These are phyloP conservation scores for Rhodotorula glutinis DNA, from an alignment of 1,284 basidiomycete species.

Conservation along the genomic window DNA sequence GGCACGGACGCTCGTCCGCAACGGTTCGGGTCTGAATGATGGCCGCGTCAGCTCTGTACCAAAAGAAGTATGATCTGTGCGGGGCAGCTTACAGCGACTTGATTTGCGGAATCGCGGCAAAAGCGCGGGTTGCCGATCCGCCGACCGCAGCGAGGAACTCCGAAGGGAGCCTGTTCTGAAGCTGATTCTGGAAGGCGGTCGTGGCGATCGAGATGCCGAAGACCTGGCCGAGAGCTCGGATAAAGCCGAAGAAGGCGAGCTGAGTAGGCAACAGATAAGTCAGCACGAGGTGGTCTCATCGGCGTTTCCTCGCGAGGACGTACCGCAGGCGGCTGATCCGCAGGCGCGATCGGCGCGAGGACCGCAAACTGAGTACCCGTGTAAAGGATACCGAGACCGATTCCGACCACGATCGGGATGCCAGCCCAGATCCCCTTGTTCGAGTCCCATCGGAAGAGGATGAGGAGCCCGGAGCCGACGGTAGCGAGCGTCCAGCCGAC, in stretches of 20 bases:
- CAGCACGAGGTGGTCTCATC: no score
- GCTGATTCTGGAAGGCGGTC: slow-evolving; percentile 25
- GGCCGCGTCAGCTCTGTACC: background rate
- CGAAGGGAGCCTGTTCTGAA: slow-evolving; percentile 8
- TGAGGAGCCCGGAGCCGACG: slow-evolving; percentile 45
- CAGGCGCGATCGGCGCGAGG: slow-evolving; percentile 26
- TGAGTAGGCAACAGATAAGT: no score
- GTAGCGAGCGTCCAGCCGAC: slow-evolving; percentile 41
- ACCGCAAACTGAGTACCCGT: slow-evolving; percentile 44
- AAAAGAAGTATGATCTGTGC: background rate
- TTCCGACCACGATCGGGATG: slow-evolving; percentile 16
- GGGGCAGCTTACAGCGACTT: slow-evolving; percentile 6
- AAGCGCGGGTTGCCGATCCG: slow-evolving; percentile 1
- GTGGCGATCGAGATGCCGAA: slow-evolving; percentile 35
- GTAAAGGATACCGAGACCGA: slow-evolving; percentile 38
- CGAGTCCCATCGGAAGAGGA: slow-evolving; percentile 49
- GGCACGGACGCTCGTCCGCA: slow-evolving; percentile 24
- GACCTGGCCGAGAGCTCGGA: slow-evolving; percentile 29
- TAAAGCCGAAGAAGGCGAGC: slow-evolving; percentile 16
- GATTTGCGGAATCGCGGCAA: slow-evolving; percentile 27
- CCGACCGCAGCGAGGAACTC: slow-evolving; percentile 4
- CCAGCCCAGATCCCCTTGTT: slow-evolving; percentile 39
- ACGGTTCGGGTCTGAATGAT: slow-evolving; percentile 30
- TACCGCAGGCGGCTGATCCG: slow-evolving; percentile 32
- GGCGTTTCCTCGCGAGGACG: background rate